Conservation (phyloP, 768 basidiomycete species). For the Leucosporidium yakuticum region DNA sequence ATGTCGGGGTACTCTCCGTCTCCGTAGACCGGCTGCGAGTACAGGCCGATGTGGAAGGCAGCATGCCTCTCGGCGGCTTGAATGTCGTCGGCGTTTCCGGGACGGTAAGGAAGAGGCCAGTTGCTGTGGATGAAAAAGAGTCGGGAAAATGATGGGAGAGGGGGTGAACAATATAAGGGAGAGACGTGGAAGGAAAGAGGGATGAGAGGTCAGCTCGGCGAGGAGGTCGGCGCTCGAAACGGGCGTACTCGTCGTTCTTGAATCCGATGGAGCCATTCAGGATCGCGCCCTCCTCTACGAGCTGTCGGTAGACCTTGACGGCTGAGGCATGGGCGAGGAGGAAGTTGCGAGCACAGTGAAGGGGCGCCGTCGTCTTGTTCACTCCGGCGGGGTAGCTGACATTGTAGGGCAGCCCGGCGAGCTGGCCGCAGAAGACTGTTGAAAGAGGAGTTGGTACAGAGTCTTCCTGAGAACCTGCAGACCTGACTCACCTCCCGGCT, state of each 20-base stretch:
- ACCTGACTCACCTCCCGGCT: conserved; percentile 48
- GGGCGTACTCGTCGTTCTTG: conserved; percentile 57
- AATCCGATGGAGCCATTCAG: conserved; percentile 45
- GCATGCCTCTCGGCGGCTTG: conserved; percentile 52
- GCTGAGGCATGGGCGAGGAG: conserved; percentile 53
- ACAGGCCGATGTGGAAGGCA: conserved; percentile 52
- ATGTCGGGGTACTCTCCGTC: conserved; percentile 54
- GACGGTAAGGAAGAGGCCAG: conserved; percentile 38
- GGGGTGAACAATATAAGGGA: no score
- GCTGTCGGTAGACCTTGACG: conserved; percentile 51
- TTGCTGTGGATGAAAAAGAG: no score
- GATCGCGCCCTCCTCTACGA: conserved; percentile 51
- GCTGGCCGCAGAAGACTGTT: conserved; percentile 1
- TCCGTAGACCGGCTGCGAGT: conserved; percentile 53
- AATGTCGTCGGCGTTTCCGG: conserved; percentile 43
- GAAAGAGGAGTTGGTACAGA: no score
- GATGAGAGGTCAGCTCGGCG: no score
- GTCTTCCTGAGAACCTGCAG: not conserved
- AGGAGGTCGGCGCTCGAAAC: no score
- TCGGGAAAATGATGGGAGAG: no score
- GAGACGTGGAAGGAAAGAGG: no score
- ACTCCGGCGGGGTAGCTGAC: conserved; percentile 40
- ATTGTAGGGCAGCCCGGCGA: conserved; percentile 14
- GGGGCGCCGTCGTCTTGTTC: conserved; percentile 49
- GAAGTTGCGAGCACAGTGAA: conserved; percentile 51